phyloP scores from a whole-genome alignment of 345 rosid species.

The Eucalyptus regnans region DNA sequence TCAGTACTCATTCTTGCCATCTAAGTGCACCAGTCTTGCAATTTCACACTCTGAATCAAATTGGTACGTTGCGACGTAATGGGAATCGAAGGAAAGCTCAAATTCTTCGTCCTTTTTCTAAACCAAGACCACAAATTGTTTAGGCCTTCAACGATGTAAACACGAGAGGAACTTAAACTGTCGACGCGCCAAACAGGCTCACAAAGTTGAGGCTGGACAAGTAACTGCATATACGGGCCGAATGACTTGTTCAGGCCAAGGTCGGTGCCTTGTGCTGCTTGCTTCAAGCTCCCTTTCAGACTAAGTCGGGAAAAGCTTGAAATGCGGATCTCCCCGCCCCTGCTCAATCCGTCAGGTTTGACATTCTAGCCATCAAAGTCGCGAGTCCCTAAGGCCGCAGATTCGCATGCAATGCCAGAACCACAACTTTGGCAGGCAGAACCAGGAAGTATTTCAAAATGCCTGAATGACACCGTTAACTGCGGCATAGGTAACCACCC shows the following conservation, averaged over 20 bases:
- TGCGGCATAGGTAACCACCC: background rate
- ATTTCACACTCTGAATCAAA: background rate
- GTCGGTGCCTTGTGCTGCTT: background rate
- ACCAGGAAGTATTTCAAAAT: background rate
- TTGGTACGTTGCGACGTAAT: background rate
- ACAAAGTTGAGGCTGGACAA: background rate
- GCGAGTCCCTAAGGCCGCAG: background rate
- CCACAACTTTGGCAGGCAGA: background rate
- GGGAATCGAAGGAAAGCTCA: background rate
- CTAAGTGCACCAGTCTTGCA: background rate
- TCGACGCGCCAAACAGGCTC: background rate
- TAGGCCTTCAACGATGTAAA: background rate
- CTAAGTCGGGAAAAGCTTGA: background rate
- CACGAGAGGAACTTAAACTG: background rate
- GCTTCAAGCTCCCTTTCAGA: background rate
- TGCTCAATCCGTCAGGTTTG: background rate
- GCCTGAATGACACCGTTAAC: background rate
- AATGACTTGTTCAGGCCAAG: background rate
- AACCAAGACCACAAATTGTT: background rate
- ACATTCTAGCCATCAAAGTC: background rate
- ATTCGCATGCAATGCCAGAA: background rate
- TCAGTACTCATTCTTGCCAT: background rate
- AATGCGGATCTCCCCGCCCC: background rate
- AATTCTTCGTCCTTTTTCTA: background rate
- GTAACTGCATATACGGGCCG: background rate